phyloP scores from a whole-genome alignment of 805 yeast genomes.

The Yarrowia sp. region DNA sequence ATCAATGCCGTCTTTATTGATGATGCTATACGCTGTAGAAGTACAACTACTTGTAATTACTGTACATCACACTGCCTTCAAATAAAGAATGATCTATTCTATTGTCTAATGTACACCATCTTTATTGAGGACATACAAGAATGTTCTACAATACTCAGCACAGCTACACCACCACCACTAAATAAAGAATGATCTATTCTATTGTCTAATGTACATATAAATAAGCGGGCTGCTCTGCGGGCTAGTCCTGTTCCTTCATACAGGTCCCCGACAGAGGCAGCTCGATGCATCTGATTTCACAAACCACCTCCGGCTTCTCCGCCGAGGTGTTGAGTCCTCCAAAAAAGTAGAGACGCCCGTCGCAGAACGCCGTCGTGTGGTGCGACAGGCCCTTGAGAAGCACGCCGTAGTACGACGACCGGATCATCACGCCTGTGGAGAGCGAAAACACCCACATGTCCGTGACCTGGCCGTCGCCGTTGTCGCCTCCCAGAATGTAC shows the following conservation, averaged over 20 bases:
- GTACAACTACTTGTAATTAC: too few species aligned
- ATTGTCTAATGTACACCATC: too few species aligned
- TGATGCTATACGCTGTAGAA: too few species aligned
- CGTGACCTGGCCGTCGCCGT: conserved; percentile 29
- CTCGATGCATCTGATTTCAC: conserved; percentile 25
- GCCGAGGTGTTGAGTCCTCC: conserved; percentile 31
- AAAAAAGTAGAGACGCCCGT: conserved; percentile 31
- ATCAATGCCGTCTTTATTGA: too few species aligned
- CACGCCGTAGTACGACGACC: conserved; percentile 31
- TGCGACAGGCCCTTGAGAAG: conserved; percentile 31
- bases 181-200: neutral
- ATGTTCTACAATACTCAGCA: too few species aligned
- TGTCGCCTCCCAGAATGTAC: conserved; percentile 33
- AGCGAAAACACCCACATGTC: conserved; percentile 30
- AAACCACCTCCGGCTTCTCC: neutral
- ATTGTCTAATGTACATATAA: conserved; percentile 20
- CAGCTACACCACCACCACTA: too few species aligned
- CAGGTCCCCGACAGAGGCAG: conserved; percentile 10
- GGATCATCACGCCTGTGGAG: conserved; percentile 29
- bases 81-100: too few species aligned
- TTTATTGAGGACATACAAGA: too few species aligned
- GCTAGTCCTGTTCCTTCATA: conserved; percentile 11
- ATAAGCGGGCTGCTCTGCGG: conserved; percentile 20
- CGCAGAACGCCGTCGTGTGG: conserved; percentile 30
- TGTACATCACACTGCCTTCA: too few species aligned